These are phyloP conservation scores for Gossypium australe DNA, from an alignment of 345 rosid species.

Conservation along the genomic window DNA sequence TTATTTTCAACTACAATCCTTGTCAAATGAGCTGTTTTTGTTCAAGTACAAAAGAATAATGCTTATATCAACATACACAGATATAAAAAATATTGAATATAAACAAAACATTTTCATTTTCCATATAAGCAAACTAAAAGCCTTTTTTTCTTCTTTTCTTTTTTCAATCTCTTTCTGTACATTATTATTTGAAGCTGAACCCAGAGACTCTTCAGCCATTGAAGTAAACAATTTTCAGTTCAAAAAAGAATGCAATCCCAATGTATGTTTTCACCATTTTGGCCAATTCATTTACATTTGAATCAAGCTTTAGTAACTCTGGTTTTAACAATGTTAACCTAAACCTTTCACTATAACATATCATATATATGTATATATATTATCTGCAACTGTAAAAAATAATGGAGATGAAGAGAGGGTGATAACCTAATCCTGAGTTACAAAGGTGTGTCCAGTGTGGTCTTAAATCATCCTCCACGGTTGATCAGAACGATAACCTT, in stretches of 20 bases:
- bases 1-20: no score
- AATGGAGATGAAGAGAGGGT: slow-evolving; percentile 14
- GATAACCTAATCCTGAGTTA: background rate
- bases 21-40: no score
- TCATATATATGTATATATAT: background rate
- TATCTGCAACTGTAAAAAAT: slow-evolving; percentile 12
- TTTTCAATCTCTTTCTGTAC: slow-evolving; percentile 17
- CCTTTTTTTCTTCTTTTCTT: no score
- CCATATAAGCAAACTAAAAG: no score
- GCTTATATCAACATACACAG: no score
- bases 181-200: slow-evolving; percentile 12
- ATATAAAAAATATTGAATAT: no score
- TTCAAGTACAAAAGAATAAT: no score
- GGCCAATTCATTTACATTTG: slow-evolving; percentile 29
- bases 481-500: background rate
- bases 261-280: slow-evolving; percentile 2
- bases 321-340: slow-evolving; percentile 16
- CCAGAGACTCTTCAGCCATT: slow-evolving; percentile 11
- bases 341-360: slow-evolving; percentile 18
- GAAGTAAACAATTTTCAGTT: slow-evolving; percentile 9
- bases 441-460: background rate
- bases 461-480: slow-evolving; percentile 3
- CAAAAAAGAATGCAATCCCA: slow-evolving; percentile 20
- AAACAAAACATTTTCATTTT: no score
- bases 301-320: slow-evolving; percentile 16